phyloP scores from a whole-genome alignment of 2,329 filamentous ascomycete species.

The Podosphaera xanthii region DNA sequence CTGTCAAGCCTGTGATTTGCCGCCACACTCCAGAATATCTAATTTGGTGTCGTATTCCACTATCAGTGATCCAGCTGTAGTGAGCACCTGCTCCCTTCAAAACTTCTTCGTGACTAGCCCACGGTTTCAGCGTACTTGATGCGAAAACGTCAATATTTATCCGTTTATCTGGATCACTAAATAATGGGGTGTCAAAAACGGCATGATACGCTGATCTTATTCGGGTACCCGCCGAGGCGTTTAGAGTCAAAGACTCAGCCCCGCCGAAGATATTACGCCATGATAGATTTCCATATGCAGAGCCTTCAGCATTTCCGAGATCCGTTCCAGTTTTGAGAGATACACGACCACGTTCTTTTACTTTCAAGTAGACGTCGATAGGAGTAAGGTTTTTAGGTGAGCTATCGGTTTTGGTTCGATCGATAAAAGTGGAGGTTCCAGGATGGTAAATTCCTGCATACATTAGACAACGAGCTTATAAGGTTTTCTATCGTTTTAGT shows the following conservation, averaged over 20 bases:
- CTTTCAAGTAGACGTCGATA: slow-evolving; percentile 57
- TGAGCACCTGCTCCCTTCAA: slow-evolving; percentile 57
- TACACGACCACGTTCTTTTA: slow-evolving; percentile 59
- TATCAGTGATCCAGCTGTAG: slow-evolving; percentile 45
- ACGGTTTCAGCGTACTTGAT: slow-evolving; percentile 70
- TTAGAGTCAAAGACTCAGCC: slow-evolving; percentile 69
- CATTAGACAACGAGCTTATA: neutral
- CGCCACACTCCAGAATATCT: slow-evolving; percentile 70
- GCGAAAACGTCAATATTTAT: slow-evolving; percentile 60
- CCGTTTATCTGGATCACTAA: slow-evolving; percentile 62
- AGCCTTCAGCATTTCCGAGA: slow-evolving; percentile 79
- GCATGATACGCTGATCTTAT: slow-evolving; percentile 83
- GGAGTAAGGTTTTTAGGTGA: slow-evolving; percentile 51
- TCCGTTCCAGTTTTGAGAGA: slow-evolving; percentile 88
- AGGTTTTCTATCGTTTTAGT: neutral
- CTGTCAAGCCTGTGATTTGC: slow-evolving; percentile 59
- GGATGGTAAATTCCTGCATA: slow-evolving; percentile 62
- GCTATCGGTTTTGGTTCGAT: slow-evolving; percentile 46
- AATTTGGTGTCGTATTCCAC: slow-evolving; percentile 50
- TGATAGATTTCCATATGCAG: slow-evolving; percentile 68
- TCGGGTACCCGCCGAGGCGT: slow-evolving; percentile 71
- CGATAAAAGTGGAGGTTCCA: slow-evolving; percentile 61
- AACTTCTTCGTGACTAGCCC: slow-evolving; percentile 84
- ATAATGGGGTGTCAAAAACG: slow-evolving; percentile 58
- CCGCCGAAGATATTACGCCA: slow-evolving; percentile 88